phyloP scores from a whole-genome alignment of 495 filamentous ascomycete species.

The Trichocladium antarcticum region DNA sequence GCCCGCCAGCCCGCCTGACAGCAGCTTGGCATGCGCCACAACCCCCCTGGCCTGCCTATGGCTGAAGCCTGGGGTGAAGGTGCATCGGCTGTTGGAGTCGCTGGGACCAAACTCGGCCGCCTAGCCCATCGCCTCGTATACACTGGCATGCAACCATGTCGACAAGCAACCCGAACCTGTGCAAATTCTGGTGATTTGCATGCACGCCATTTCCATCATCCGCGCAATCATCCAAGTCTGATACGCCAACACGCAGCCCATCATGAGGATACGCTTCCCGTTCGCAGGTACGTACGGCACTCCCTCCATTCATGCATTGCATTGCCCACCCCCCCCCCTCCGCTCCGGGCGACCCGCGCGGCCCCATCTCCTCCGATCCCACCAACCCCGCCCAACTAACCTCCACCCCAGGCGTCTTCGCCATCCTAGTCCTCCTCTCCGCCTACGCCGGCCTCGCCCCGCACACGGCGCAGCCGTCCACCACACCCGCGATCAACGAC shows the following conservation, averaged over 20 bases:
- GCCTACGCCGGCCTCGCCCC: constrained; percentile 65
- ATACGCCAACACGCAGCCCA: not conserved
- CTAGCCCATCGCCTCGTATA: too few relatives aligned
- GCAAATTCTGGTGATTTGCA: not conserved
- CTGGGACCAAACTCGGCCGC: too few relatives aligned
- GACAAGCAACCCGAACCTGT: not conserved
- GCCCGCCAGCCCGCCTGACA: too few relatives aligned
- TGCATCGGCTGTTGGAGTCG: too few relatives aligned
- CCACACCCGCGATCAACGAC: constrained; percentile 47
- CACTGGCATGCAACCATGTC: too few relatives aligned
- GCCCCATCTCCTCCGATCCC: constrained; percentile 1
- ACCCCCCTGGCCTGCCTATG: too few relatives aligned
- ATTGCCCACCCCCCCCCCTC: not conserved
- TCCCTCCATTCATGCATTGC: not conserved
- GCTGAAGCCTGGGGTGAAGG: too few relatives aligned
- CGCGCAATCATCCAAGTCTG: not conserved
- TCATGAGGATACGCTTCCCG: constrained; percentile 59
- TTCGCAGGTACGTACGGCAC: constrained; percentile 51
- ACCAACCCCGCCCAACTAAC: not conserved
- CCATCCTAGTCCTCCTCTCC: constrained; percentile 61
- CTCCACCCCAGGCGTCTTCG: constrained; percentile 52
- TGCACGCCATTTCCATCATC: not conserved
- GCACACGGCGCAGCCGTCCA: constrained; percentile 22
- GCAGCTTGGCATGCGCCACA: too few relatives aligned
- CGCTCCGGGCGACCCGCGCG: not conserved